Percentiles rank a stretch among this genome's conserved stretches.
Evolutionary conservation across 176 grass and related monocot genomes (phyloP).

Genomic region (Phragmites australis): DNA sequence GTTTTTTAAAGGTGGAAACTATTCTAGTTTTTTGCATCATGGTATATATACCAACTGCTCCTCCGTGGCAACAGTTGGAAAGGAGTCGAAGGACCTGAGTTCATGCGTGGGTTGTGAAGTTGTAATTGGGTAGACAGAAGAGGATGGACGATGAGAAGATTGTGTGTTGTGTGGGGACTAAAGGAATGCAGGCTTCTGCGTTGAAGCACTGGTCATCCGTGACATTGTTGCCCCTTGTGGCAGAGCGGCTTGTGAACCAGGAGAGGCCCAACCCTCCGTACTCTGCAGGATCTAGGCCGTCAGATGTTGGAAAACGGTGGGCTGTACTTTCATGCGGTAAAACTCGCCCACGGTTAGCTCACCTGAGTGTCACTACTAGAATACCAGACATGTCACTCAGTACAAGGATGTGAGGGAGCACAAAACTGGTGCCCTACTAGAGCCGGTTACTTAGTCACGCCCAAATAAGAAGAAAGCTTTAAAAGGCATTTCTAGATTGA

Average conservation of each 20-base stretch:
- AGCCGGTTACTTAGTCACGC: too few relatives aligned
- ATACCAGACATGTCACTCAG: background rate
- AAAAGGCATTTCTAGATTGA: too few relatives aligned
- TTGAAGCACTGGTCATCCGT: background rate
- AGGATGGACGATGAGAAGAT: background rate
- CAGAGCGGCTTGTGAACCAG: background rate
- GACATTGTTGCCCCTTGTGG: background rate
- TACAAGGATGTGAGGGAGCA: background rate
- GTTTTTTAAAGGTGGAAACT: too few relatives aligned
- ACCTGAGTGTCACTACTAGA: background rate
- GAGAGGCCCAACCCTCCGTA: background rate
- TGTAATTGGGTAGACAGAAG: too few relatives aligned
- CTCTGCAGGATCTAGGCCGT: background rate
- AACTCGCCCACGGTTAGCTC: background rate
- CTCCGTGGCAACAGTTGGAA: conserved; percentile 22
- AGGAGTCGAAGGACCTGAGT: background rate
- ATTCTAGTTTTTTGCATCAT: too few relatives aligned
- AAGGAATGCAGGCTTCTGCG: background rate
- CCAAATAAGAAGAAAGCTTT: too few relatives aligned
- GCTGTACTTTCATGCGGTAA: background rate
- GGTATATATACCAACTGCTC: too few relatives aligned
- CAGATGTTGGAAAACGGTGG: conserved; percentile 2
- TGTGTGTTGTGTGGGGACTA: background rate
- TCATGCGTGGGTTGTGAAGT: background rate
- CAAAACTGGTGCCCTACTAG: too few relatives aligned